Base-by-base conservation (phyloP, 2,329 filamentous ascomycete species). In the Aspergillus vadensis region DNA sequence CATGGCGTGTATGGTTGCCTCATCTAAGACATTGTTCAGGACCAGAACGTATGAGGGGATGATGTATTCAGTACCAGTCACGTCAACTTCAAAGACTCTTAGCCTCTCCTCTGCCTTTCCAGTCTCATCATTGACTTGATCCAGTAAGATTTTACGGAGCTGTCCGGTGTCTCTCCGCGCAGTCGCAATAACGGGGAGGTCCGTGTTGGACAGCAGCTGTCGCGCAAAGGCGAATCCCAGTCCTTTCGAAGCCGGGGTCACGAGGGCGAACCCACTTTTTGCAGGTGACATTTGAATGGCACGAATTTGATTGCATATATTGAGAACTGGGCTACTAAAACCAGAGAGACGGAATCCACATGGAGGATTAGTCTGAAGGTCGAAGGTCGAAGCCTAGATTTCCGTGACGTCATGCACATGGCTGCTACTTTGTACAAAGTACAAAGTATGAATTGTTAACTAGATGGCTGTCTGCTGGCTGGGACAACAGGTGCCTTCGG, bases 181-280 rank as follows among this genome's bases (percentile, higher is more conserved):
- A 50, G 86, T 89, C 53, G 85, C 85, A 32, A 89, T 78, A 21
- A 89, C 77, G 0, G 86, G 86, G 14, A 85, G 77, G 10, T 68
- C 63, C 7, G 86, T 87, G 9, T 81, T 85, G 57, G 79, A 74
- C 7, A 89, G 77, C 6, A 90, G 75, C 58, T 83, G 81, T 54
- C 85, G 81, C 2, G 85, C 83, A 27, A 90, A 76, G 44, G 86
- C 83, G 63, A 87, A 83, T 15, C 86, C 87, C 65, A 89, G 85
- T 63, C 87, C 87, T 64, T 86, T 79, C 7, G 85, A 88, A 30
- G 86, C 82, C 2, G 87, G 87, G 12, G 82, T 83, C 9, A 79
- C 72, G 32, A 82, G 66, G 44, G 74, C 72, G 62, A 73, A 70
- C 2, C 70, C 71, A 25, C 25, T 39, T 21, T 30, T 41, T 14